Evolutionary conservation across 2,329 filamentous ascomycete species (phyloP).

Genomic region (Fusarium sp.): DNA sequence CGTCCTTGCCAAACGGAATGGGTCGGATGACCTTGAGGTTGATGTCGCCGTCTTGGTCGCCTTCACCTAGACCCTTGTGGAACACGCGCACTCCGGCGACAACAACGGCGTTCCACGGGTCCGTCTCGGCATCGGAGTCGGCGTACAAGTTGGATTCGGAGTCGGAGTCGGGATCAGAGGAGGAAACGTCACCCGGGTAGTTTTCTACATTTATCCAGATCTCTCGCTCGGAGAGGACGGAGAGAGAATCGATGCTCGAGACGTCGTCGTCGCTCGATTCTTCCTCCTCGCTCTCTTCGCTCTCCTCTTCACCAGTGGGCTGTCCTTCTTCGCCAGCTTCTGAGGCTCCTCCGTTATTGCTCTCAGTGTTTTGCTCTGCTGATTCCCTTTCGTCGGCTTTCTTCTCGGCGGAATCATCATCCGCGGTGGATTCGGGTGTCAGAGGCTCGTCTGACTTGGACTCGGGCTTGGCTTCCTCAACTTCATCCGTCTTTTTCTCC

Average conservation of each 20-base stretch:
- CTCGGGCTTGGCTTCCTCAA: constrained; percentile 15
- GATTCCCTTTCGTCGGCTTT: constrained; percentile 6
- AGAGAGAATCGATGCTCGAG: constrained; percentile 50
- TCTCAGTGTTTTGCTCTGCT: background rate
- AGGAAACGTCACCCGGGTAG: constrained; percentile 17
- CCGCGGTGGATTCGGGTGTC: constrained; percentile 35
- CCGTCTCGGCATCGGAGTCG: constrained; percentile 65
- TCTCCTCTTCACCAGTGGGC: background rate
- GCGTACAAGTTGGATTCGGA: constrained; percentile 56
- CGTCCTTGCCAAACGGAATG: constrained; percentile 47
- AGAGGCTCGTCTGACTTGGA: constrained; percentile 29
- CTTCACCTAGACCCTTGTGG: constrained; percentile 56
- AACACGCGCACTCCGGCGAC: constrained; percentile 72
- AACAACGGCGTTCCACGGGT: constrained; percentile 73
- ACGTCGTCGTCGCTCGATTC: constrained; percentile 42
- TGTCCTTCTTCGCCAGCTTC: background rate
- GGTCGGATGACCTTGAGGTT: constrained; percentile 55
- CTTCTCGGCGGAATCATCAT: constrained; percentile 13
- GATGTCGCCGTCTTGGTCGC: constrained; percentile 50
- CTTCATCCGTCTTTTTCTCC: constrained; percentile 13
- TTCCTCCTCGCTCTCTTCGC: constrained; percentile 10
- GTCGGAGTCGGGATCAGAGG: constrained; percentile 14
- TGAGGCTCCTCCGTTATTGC: background rate
- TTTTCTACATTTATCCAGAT: constrained; percentile 50
- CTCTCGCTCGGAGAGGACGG: constrained; percentile 55